Evolutionary conservation across 192 early-diverging fungal genomes (phyloP), one percentile per base, ranked within the genome.

Genomic region (Backusella tarrabulga): DNA sequence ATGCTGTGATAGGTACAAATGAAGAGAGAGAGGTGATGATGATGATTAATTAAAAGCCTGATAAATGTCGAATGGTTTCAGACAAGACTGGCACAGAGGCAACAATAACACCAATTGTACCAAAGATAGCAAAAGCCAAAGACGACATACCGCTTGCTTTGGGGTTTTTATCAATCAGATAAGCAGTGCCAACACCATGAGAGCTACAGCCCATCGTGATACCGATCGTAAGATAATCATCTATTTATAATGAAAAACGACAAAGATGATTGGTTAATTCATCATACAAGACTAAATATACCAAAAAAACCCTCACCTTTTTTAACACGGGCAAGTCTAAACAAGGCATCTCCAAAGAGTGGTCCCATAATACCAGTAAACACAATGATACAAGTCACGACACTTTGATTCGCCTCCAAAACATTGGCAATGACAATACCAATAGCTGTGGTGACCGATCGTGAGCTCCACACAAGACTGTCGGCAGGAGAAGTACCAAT

Each of bases 381-480:
- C 12, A 74, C 67, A 38, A 75, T 74, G 19, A 79, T 70, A 50
- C 78, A 79, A 15, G 68, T 71, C 12, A 63, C 71, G 26, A 79
- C 41, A 50, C 73, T 75, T 41, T 73, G 52, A 52, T 79, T 75
- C 29, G 67, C 46, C 4, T 34, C 34, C 21, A 79, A 17, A 17
- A 79, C 68, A 67, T 67, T 15, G 7, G 40, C 66, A 44, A 79
- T 70, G 2, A 71, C 50, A 21, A 79, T 79, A 74, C 73, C 78
- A 50, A 79, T 74, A 15, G 78, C 73, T n/a, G 78, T 75, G 12
- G 73, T 79, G 14, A 79, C 78, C 32, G 78, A 75, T 21, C 77
- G 56, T 36, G 78, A 42, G 21, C 60, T 71, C 41, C 74, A 54
- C 2, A 42, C 72, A 19, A 79, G 34, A 35, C 67, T 54, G 21